Evolutionary conservation across 2,329 filamentous ascomycete genomes (phyloP).

Genomic region (Nectriaceae sp.): DNA sequence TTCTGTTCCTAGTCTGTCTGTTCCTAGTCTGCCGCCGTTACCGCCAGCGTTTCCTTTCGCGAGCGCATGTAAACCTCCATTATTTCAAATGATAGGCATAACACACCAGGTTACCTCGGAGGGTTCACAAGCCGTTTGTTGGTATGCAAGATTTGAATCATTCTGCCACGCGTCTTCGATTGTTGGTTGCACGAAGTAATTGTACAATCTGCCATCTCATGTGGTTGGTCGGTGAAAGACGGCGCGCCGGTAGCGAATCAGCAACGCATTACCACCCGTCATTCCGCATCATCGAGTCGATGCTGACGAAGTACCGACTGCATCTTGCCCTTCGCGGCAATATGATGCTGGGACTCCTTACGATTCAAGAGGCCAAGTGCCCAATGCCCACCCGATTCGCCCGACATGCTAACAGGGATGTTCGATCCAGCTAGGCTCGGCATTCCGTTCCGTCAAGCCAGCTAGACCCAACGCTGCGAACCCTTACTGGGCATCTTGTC

Average conservation of each 20-base stretch:
- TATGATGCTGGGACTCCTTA: not conserved
- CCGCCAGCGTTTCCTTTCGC: too few species aligned
- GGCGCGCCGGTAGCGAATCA: conserved; percentile 16
- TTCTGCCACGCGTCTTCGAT: conserved; percentile 5
- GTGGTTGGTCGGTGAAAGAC: not conserved
- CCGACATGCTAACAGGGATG: not conserved
- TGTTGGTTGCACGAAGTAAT: conserved; percentile 5
- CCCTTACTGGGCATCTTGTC: conserved; percentile 10
- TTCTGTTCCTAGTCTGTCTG: too few species aligned
- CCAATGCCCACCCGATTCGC: not conserved
- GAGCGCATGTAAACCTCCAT: too few species aligned
- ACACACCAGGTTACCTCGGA: too few species aligned
- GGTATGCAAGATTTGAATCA: conserved; percentile 1
- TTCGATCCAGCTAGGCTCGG: conserved; percentile 16
- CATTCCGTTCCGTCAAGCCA: conserved; percentile 23
- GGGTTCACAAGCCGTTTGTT: too few species aligned
- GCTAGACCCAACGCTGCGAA: conserved; percentile 8
- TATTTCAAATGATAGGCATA: too few species aligned
- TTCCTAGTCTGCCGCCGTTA: too few species aligned
- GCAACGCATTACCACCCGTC: not conserved
- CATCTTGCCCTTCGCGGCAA: not conserved
- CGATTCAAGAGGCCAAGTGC: not conserved
- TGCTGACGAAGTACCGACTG: not conserved
- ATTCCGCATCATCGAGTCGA: not conserved
- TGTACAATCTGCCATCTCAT: conserved; percentile 4